A percentile compares a stretch with the other conserved stretches of the same genome.
These are phyloP conservation scores for Sequoia sempervirens DNA, from an alignment of 75 land plant species.

Conservation along the genomic window DNA sequence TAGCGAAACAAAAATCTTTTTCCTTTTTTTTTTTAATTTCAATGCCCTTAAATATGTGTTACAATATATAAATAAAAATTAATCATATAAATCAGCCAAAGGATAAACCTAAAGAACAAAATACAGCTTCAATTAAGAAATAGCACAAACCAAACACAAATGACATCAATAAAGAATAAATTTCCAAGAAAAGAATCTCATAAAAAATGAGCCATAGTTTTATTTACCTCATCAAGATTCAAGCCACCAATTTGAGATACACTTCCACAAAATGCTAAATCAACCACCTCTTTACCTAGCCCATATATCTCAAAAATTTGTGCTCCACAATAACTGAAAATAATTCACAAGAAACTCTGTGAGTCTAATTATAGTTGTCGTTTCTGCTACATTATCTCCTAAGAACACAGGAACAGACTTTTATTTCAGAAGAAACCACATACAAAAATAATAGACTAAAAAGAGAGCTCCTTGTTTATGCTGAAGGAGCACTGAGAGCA, in stretches of 20 bases:
- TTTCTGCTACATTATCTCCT: background rate
- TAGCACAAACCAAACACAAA: background rate
- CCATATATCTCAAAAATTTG: constrained; percentile 99
- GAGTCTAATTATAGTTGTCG: background rate
- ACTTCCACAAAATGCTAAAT: constrained; percentile 86
- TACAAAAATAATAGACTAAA: background rate
- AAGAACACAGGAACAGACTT: background rate
- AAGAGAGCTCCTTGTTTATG: background rate
- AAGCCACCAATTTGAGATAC: constrained; percentile 82
- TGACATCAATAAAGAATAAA: background rate
- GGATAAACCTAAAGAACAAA: background rate
- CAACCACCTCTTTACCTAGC: constrained; percentile 79
- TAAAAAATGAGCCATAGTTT: background rate
- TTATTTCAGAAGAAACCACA: background rate
- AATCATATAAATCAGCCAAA: background rate
- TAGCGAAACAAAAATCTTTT: background rate
- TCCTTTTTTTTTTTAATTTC: background rate
- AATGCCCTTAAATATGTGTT: constrained; percentile 4
- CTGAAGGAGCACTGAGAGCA: background rate
- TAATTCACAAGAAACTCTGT: background rate
- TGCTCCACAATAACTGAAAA: constrained; percentile 90
- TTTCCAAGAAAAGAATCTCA: background rate
- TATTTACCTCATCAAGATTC: constrained; percentile 80
- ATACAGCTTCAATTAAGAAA: background rate
- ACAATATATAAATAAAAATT: background rate